Evolutionary conservation across 2,329 filamentous ascomycete species (phyloP).

Genomic region (Bipolaris bicolor): DNA sequence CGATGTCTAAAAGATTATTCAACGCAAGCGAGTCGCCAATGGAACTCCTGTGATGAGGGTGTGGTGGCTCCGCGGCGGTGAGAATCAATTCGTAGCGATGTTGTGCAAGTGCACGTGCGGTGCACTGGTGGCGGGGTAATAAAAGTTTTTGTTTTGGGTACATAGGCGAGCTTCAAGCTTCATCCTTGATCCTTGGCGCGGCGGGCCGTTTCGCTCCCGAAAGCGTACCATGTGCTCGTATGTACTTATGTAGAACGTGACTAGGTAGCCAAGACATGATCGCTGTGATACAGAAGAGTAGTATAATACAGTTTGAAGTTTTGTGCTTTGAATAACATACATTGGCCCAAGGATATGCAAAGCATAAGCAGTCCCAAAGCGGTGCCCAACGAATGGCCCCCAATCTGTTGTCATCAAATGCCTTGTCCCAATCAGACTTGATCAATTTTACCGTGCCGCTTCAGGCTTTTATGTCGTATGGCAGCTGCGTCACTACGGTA

Average conservation of each 20-base stretch:
- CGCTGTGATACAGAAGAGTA: not conserved
- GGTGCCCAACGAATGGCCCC: not conserved
- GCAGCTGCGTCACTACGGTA: not conserved
- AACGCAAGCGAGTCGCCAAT: not conserved
- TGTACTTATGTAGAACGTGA: not conserved
- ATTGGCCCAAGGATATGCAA: not conserved
- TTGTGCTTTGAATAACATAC: no score
- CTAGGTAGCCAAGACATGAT: not conserved
- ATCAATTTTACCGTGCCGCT: not conserved
- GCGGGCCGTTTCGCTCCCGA: constrained; percentile 18
- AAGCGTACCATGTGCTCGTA: not conserved
- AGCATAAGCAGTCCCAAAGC: not conserved
- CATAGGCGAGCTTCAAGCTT: constrained; percentile 8
- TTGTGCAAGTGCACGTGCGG: not conserved
- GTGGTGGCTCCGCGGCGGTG: not conserved
- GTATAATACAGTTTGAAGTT: not conserved
- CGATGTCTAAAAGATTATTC: not conserved
- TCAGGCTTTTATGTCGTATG: not conserved
- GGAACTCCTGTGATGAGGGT: not conserved
- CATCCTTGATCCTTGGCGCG: constrained; percentile 17
- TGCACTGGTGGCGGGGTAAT: constrained; percentile 9
- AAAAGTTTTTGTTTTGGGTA: not conserved
- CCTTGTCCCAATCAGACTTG: not conserved
- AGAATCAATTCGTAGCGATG: not conserved
- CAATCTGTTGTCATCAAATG: not conserved